phyloP scores from a whole-genome alignment of 2,329 filamentous ascomycete genomes.

The Aspergillus japonicus region DNA sequence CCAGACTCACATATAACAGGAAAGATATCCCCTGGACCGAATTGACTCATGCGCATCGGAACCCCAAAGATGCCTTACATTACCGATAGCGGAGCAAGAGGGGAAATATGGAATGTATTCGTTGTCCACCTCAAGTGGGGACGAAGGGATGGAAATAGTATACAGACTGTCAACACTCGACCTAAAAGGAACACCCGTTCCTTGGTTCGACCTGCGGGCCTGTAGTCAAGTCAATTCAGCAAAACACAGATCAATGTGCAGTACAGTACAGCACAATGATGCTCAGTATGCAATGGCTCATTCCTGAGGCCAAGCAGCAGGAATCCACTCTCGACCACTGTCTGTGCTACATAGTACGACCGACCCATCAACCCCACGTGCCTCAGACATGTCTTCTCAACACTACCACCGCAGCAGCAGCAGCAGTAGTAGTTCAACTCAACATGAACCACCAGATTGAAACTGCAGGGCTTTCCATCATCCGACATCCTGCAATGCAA shows the following conservation, averaged over 20 bases:
- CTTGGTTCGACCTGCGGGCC: conserved; percentile 14
- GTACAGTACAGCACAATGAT: too few relatives aligned
- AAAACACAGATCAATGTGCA: background rate
- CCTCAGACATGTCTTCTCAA: background rate
- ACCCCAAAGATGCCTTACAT: background rate
- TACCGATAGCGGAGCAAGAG: conserved; percentile 1
- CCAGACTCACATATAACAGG: background rate
- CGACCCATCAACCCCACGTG: background rate
- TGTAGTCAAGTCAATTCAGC: conserved; percentile 3
- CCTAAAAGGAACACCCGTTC: conserved; percentile 15
- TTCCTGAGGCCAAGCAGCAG: background rate
- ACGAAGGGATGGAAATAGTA: too few relatives aligned
- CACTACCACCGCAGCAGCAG: background rate
- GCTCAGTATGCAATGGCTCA: conserved; percentile 4
- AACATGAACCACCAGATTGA: background rate
- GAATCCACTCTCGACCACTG: background rate
- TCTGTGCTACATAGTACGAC: background rate
- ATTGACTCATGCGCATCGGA: background rate
- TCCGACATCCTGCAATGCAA: background rate
- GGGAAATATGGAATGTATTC: conserved; percentile 6
- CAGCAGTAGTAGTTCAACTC: background rate
- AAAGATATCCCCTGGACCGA: background rate
- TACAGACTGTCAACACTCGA: background rate
- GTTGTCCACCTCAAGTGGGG: conserved; percentile 22
- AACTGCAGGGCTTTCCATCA: background rate